Conservation (phyloP, 1,139 yeast species). For the Diutina pseudorugosa region DNA sequence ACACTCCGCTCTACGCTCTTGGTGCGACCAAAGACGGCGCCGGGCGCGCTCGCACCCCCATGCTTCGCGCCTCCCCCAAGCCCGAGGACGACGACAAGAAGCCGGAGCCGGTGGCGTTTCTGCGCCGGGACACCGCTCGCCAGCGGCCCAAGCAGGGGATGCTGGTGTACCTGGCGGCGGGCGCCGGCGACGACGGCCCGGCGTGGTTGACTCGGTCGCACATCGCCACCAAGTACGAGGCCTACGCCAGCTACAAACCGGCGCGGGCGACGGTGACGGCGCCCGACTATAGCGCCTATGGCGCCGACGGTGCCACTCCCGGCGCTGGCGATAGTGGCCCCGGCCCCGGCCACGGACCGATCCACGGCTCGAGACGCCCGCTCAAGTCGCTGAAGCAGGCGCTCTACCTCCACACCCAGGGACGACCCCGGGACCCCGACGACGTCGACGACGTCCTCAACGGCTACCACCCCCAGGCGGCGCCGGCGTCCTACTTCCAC, state of each 20-base stretch:
- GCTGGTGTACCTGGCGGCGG: background rate
- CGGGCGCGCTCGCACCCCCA: background rate
- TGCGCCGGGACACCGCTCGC: slow-evolving; percentile 1
- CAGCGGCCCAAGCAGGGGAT: slow-evolving; percentile 1
- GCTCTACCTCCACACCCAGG: background rate
- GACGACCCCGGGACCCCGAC: background rate
- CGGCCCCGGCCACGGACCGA: too few relatives aligned
- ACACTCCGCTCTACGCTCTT: too few relatives aligned
- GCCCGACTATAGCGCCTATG: background rate
- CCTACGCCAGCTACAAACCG: background rate
- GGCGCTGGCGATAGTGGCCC: background rate
- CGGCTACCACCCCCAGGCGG: background rate
- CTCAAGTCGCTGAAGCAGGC: background rate
- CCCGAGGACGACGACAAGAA: background rate
- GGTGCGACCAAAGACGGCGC: too few relatives aligned
- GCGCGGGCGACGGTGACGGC: background rate
- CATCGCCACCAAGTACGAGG: slow-evolving; percentile 2
- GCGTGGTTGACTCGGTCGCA: background rate
- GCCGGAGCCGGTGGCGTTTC: background rate
- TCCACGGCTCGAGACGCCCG: background rate
- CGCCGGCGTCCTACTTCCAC: background rate
- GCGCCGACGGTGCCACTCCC: background rate
- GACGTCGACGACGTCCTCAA: background rate
- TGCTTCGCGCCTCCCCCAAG: background rate
- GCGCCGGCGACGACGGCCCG: background rate